phyloP scores from a whole-genome alignment of 139 green algal species.

The Ettlia oleoabundans region DNA sequence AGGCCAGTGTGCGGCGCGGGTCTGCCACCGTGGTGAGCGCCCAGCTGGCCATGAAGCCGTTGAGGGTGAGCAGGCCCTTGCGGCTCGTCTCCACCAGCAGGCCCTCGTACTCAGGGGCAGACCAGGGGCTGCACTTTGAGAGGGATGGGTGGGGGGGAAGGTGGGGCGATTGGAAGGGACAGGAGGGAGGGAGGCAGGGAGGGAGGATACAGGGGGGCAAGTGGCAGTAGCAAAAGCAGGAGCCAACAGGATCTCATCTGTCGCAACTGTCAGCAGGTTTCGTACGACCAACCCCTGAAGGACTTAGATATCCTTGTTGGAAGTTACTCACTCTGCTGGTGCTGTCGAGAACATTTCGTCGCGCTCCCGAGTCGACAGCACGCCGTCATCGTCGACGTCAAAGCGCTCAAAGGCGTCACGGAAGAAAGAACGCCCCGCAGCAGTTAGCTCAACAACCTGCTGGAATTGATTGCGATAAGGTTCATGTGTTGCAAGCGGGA shows the following conservation, averaged over 20 bases:
- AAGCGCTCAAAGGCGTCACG: conserved; percentile 55
- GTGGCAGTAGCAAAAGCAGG: background rate
- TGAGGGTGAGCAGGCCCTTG: conserved; percentile 50
- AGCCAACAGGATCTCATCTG: background rate
- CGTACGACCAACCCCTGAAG: no score
- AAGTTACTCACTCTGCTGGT: conserved; percentile 36
- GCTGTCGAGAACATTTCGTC: conserved; percentile 71
- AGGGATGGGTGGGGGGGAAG: background rate
- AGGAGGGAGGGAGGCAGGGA: background rate
- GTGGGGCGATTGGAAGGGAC: no score
- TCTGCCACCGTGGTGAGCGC: conserved; percentile 47
- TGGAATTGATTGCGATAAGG: no score
- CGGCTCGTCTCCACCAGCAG: conserved; percentile 55
- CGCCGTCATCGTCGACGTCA: conserved; percentile 63
- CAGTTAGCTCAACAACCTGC: conserved; percentile 72
- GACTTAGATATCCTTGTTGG: no score
- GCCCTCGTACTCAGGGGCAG: conserved; percentile 21
- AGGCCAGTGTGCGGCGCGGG: conserved; percentile 59
- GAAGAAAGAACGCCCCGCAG: conserved; percentile 64
- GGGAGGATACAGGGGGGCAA: background rate
- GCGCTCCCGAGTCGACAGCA: conserved; percentile 53
- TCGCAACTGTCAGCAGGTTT: no score
- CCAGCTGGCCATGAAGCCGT: conserved; percentile 71
- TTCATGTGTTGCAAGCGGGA: no score
- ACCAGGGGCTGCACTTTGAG: conserved; percentile 52